Evolutionary conservation across 768 basidiomycete genomes (phyloP).

Genomic region (Asterophora lycoperdoides): DNA sequence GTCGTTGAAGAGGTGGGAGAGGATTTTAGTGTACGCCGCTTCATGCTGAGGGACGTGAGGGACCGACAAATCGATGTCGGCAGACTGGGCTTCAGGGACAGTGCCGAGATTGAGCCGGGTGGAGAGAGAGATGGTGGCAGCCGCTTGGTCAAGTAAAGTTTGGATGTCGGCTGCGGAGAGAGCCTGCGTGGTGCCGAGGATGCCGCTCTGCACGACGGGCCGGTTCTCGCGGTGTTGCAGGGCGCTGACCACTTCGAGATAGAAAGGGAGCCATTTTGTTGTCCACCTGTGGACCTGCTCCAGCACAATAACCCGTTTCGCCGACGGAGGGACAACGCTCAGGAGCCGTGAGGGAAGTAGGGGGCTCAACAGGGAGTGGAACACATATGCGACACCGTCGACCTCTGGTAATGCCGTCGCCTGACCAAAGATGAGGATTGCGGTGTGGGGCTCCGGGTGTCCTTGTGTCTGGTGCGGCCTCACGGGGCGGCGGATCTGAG

Average conservation of each 20-base stretch:
- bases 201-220: slow-evolving; percentile 57
- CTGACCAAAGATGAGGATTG: slow-evolving; percentile 69
- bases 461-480: slow-evolving; percentile 52
- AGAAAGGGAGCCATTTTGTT: slow-evolving; percentile 86
- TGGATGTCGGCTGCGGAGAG: slow-evolving; percentile 42
- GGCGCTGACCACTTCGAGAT: slow-evolving; percentile 73
- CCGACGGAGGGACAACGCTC: slow-evolving; percentile 54
- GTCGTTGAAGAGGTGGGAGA: slow-evolving; percentile 73
- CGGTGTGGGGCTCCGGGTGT: slow-evolving; percentile 54
- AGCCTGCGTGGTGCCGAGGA: slow-evolving; percentile 48
- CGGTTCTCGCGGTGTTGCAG: slow-evolving; percentile 57
- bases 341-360: slow-evolving; percentile 58
- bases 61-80: slow-evolving; percentile 12
- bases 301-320: slow-evolving; percentile 68
- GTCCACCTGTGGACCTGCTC: slow-evolving; percentile 76
- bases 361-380: slow-evolving; percentile 66
- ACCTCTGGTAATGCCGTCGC: slow-evolving; percentile 37
- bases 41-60: slow-evolving; percentile 89
- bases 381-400: slow-evolving; percentile 60
- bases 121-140: slow-evolving; percentile 28
- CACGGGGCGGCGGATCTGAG: slow-evolving; percentile 57
- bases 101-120: slow-evolving; percentile 49
- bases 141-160: slow-evolving; percentile 45
- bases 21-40: slow-evolving; percentile 84
- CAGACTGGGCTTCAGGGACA: slow-evolving; percentile 21